A percentile compares a stretch with the other conserved stretches of the same genome.
Evolutionary conservation across 2,329 filamentous ascomycete genomes (phyloP).

Genomic region (Rhinocladiella similis): DNA sequence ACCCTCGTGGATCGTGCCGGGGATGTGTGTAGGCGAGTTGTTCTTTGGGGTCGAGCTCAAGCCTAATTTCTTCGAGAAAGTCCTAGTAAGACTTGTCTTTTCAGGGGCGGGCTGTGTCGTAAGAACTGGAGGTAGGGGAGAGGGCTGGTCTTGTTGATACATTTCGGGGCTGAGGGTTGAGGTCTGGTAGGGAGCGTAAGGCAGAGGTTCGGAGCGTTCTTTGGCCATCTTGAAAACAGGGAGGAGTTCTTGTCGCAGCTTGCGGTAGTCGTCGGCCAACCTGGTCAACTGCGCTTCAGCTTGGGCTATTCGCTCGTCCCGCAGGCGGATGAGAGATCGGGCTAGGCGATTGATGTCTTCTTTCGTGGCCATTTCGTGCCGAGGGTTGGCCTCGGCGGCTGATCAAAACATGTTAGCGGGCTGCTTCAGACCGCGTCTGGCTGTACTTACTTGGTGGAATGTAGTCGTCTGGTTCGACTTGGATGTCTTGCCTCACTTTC

Average conservation of each 20-base stretch:
- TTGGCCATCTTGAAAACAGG: conserved; percentile 89
- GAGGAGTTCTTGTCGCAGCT: conserved; percentile 85
- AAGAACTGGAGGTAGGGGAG: conserved; percentile 22
- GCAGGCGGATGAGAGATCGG: conserved; percentile 81
- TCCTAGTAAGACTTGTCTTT: conserved; percentile 62
- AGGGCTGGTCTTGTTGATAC: conserved; percentile 32
- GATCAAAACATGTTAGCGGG: conserved; percentile 13
- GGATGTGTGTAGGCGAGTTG: conserved; percentile 72
- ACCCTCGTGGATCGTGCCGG: conserved; percentile 65
- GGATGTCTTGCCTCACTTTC: conserved; percentile 90
- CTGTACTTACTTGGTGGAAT: conserved; percentile 78
- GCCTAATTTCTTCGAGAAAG: conserved; percentile 72
- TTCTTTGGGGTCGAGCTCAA: conserved; percentile 69
- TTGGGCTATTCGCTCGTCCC: conserved; percentile 84
- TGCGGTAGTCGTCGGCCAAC: conserved; percentile 83
- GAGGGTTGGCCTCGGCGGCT: conserved; percentile 87
- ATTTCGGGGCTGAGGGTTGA: conserved; percentile 34
- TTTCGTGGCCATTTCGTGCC: conserved; percentile 83
- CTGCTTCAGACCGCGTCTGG: not conserved
- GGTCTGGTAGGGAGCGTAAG: conserved; percentile 47
- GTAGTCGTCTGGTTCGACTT: conserved; percentile 90
- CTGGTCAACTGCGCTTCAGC: conserved; percentile 81
- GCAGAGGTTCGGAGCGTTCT: conserved; percentile 85
- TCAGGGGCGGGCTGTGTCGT: conserved; percentile 36
- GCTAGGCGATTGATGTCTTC: conserved; percentile 92